Percentiles rank a stretch among this genome's conserved stretches.
phyloP scores from a whole-genome alignment of 2,329 filamentous ascomycete genomes.

The Aspergillus spinulosporus region DNA sequence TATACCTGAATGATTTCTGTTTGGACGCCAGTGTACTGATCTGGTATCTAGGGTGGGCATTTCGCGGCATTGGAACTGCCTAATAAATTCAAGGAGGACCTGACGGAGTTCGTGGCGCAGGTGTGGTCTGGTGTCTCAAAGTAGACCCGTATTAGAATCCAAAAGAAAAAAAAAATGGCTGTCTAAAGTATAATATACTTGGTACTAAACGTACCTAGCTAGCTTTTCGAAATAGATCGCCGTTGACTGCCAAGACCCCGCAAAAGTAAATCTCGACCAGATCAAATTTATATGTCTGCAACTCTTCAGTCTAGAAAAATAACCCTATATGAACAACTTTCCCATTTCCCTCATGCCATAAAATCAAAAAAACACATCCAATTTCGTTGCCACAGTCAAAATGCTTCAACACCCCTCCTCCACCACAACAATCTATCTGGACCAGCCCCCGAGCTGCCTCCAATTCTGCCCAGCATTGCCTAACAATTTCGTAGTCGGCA shows the following conservation, averaged over 20 bases:
- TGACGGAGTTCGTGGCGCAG: conserved; percentile 39
- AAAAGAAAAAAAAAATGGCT: too few relatives aligned
- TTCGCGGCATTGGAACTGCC: conserved; percentile 52
- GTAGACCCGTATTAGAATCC: background rate
- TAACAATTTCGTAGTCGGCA: conserved; percentile 74
- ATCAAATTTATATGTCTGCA: conserved; percentile 7
- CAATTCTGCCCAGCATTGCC: conserved; percentile 50
- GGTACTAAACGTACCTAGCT: too few relatives aligned
- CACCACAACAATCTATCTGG: conserved; percentile 38
- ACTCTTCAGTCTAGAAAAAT: background rate
- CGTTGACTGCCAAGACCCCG: conserved; percentile 3
- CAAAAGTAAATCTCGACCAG: conserved; percentile 1
- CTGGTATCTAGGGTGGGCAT: conserved; percentile 50
- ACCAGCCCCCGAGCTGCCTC: conserved; percentile 48
- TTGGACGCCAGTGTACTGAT: background rate
- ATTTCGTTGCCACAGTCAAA: background rate
- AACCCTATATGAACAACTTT: background rate
- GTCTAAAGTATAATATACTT: too few relatives aligned
- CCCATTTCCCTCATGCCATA: background rate
- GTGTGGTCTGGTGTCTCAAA: conserved; percentile 23
- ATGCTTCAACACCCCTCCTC: conserved; percentile 33
- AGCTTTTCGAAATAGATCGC: background rate
- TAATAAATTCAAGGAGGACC: conserved; percentile 45
- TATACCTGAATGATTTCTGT: background rate
- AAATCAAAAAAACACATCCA: background rate